phyloP scores from a whole-genome alignment of 345 rosid species.

The Microcos paniculata region DNA sequence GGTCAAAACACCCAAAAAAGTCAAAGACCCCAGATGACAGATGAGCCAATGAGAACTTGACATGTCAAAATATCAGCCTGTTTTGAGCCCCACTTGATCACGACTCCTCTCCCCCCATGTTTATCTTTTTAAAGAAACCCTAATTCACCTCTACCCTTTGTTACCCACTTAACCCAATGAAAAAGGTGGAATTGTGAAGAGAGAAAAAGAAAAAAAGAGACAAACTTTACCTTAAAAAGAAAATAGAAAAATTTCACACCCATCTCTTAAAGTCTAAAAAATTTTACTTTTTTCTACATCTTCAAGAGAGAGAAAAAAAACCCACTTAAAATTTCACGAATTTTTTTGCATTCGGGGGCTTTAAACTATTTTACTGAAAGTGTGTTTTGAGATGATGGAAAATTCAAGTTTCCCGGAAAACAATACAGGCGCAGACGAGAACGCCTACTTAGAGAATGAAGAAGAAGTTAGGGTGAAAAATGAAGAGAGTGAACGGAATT shows the following conservation, averaged over 20 bases:
- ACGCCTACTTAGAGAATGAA: slow-evolving; percentile 23
- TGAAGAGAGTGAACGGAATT: slow-evolving; percentile 46
- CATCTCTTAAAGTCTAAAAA: slow-evolving; percentile 14
- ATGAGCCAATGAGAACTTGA: neutral
- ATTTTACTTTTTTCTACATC: slow-evolving; percentile 3
- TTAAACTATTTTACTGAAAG: slow-evolving; percentile 25
- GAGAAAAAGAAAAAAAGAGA: neutral
- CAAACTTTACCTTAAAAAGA: slow-evolving; percentile 8
- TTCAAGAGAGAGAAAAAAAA: neutral
- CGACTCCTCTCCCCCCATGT: slow-evolving; percentile 10
- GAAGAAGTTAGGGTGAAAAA: slow-evolving; percentile 18
- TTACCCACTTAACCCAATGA: slow-evolving; percentile 20
- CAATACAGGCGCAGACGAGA: slow-evolving; percentile 1
- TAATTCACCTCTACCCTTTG: slow-evolving; percentile 24
- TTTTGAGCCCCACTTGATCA: slow-evolving; percentile 14
- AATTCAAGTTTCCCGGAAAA: slow-evolving; percentile 33
- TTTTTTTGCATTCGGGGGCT: slow-evolving; percentile 19
- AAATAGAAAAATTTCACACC: slow-evolving; percentile 4
- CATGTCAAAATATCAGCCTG: slow-evolving; percentile 28
- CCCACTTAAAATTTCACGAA: slow-evolving; percentile 19
- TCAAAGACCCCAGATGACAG: slow-evolving; percentile 9
- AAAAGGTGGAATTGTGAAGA: slow-evolving; percentile 7
- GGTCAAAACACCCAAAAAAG: slow-evolving; percentile 12
- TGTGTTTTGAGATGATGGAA: slow-evolving; percentile 30
- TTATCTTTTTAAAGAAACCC: slow-evolving; percentile 25